Evolutionary conservation across 345 rosid species (phyloP), one percentile per base, ranked within the genome.

Genomic region (Atalantia buxifolia): DNA sequence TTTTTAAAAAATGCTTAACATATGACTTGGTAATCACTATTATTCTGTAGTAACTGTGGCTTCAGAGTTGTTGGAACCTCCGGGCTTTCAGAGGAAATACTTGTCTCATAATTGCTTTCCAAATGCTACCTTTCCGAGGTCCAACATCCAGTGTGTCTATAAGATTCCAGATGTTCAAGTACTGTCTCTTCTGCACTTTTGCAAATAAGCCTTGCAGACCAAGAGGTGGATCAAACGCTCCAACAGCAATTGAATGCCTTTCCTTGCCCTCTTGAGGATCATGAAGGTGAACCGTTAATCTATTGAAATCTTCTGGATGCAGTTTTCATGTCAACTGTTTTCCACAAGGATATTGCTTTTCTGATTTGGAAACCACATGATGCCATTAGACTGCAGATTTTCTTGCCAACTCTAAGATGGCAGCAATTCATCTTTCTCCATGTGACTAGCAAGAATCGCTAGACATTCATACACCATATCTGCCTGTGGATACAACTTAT

Each of bases 391-490:
- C 28, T 25, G 55, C 28, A 6, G 19, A 61, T 40, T 61, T 56
- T 38, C 74, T 35, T 6, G 6, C 76, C 9, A 36, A 38, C 42
- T 38, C 42, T 78, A 53, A 30, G 38, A 62, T 22, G 21, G 80
- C 50, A 21, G 62, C 60, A 40, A 61, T n/a, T 79, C 82, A 83
- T 85, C 85, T 62, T 85, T 86, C 62, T 86, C 87, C 85, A 91
- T 87, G 82, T 91, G 90, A 74, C 74, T 62, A 48, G 61, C 22
- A 61, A 93, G 86, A 79, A 85, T 78, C 28, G 66, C 38, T 66
- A 93, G 93, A 83, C 88, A 89, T 38, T 83, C 82, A 48, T 78
- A 79, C 70, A 87, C 77, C 33, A 75, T 77, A 16, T 85, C 86
- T 9, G 87, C 80, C 40, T 81, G 56, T 2, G 84, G 81, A 56